Base-by-base conservation (phyloP, 495 filamentous ascomycete genomes). In the Talaromyces adpressus region DNA sequence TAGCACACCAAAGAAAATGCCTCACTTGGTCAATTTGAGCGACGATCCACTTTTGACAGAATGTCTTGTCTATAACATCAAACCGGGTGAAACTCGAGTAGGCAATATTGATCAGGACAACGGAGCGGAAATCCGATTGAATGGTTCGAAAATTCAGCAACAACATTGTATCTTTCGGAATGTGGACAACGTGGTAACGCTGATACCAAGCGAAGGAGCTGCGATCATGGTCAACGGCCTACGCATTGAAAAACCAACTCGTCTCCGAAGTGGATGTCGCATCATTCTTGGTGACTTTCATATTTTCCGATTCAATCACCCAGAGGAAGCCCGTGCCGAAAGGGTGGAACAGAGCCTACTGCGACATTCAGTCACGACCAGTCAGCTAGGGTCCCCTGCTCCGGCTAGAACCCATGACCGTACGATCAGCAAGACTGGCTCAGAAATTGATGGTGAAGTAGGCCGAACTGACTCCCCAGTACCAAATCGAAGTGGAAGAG, bases 241-340 rank as follows among this genome's bases (percentile, higher is more conserved):
- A 62, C 87, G 92, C 20, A 87, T 97, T 29, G 83, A 91, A 36
- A 90, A 91, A 68, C 87, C 91, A 9, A 92, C 86, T 63, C 84
- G 91, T 59, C 79, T 99, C 47, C 87, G 91, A 67, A 97, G 92
- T 75, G 94, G 94, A 34, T 94, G 90, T 73, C 89, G 94, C 29
- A 90, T 99, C 51, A 99, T 99, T 56, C 78, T 99, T 9, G 94
- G 95, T 16, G 94, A 99, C 73, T 99, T 99, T 70, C 94, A 99
- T 71, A 99, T 99, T 62, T 99, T 98, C 75, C 84, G 94, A 63
- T 99, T 99, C 79, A 99, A 99, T 67, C 91, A 99, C 71, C 94
- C 94, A 1, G 87, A 96, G 79, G 94, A 99, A 76, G 94, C 95
- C 39, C 86, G 91, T 14, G 92, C 92, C 6, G 94, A 99, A 74